Conservation (phyloP, 345 rosid species). For the Eutrema yunnanense region DNA sequence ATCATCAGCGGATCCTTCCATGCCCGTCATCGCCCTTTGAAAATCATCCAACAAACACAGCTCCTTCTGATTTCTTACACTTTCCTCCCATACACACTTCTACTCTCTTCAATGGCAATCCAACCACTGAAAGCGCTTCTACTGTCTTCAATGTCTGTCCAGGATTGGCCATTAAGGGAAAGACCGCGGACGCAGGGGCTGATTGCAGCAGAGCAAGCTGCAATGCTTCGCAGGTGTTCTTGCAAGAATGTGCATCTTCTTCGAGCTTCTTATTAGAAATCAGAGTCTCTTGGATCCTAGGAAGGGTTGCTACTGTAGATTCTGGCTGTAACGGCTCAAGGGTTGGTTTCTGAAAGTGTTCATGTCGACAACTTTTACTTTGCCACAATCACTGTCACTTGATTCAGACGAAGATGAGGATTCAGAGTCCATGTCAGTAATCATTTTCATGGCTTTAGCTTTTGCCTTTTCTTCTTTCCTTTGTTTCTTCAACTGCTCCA, state of each 20-base stretch:
- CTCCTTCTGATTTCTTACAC: conserved; percentile 60
- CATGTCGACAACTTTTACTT: no score
- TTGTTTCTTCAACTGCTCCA: no score
- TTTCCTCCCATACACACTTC: conserved; percentile 81
- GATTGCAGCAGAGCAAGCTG: no score
- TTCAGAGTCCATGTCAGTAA: no score
- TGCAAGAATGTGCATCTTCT: neutral
- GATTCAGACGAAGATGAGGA: no score
- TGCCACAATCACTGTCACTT: no score
- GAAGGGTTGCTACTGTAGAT: no score
- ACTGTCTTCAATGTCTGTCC: conserved; percentile 1
- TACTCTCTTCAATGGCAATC: conserved; percentile 30
- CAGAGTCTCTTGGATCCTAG: no score
- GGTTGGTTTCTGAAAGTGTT: no score
- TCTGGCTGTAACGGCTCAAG: no score
- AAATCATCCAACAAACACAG: conserved; percentile 48
- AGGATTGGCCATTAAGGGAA: conserved; percentile 3
- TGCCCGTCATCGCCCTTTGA: conserved; percentile 41
- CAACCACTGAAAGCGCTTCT: conserved; percentile 4
- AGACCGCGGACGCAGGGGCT: neutral
- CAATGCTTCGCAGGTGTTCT: neutral
- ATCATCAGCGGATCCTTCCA: conserved; percentile 38
- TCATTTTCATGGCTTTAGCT: neutral
- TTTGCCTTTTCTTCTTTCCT: conserved; percentile 16
- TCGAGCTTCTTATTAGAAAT: neutral